A percentile compares a stretch with the other conserved stretches of the same genome.
These are phyloP conservation scores for Acanthamoeba triangularis DNA, from an alignment of 208 protist species.

Conservation along the genomic window DNA sequence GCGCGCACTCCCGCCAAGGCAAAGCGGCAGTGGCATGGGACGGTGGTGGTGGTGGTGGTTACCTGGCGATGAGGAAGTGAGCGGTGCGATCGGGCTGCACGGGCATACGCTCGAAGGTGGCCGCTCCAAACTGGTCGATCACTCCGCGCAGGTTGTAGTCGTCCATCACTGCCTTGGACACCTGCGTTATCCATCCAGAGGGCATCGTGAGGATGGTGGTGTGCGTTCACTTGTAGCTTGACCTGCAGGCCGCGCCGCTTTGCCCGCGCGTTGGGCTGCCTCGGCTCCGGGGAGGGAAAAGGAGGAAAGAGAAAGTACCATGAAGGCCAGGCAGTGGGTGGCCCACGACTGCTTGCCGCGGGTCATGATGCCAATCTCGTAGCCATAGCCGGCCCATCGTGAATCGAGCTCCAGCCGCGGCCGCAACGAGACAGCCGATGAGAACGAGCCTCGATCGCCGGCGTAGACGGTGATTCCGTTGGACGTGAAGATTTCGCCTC, in stretches of 20 bases:
- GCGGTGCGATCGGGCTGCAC: conserved; percentile 20
- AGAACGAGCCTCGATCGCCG: not conserved
- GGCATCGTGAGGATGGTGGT: not conserved
- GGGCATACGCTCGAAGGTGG: conserved; percentile 38
- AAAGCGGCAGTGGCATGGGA: not conserved
- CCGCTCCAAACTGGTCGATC: conserved; percentile 41
- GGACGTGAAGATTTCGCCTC: conserved; percentile 9
- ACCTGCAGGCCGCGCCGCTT: not conserved
- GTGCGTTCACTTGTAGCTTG: not conserved
- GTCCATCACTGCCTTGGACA: conserved; percentile 30
- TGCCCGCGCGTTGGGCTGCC: not conserved
- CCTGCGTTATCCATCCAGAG: not conserved
- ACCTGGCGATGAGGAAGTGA: conserved; percentile 50
- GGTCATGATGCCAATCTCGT: conserved; percentile 32
- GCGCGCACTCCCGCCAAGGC: too few relatives aligned
- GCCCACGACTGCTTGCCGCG: conserved; percentile 49
- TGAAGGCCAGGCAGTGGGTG: conserved; percentile 11
- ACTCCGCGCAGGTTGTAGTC: conserved; percentile 57
- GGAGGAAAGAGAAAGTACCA: not conserved
- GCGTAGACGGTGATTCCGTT: conserved; percentile 5
- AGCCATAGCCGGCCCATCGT: conserved; percentile 43
- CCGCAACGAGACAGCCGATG: not conserved
- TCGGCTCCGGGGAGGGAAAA: not conserved
- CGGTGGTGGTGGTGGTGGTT: not conserved
- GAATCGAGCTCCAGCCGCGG: conserved; percentile 43